Evolutionary conservation across 768 basidiomycete species (phyloP), one percentile per base, ranked within the genome.

Genomic region (Lactifluus echinatus): DNA sequence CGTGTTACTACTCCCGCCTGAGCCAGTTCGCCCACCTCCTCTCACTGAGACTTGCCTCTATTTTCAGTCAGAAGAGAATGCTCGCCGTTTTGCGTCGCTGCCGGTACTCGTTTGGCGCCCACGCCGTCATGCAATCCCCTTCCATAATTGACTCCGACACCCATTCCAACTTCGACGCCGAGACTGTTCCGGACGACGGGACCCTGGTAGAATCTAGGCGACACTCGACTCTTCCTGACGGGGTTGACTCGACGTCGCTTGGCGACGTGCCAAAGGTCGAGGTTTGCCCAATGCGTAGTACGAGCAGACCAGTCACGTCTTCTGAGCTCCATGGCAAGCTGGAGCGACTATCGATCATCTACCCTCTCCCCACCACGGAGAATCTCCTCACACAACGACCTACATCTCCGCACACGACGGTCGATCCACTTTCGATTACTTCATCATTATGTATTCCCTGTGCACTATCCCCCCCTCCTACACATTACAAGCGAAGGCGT

Each of bases 401-500:
- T 14, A 39, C 29, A 1, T 14, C 23, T 24, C n/a, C 42, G 6
- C 2, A 48, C n/a, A 17, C 53, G 7, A 14, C 21, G 8, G 34
- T 21, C 36, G 57, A 58, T n/a, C 6, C 39, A 28, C 26, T 4
- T 1, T 47, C 45, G 14, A 8, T 37, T 8, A n/a, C 26, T 17
- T 26, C 53, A 23, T 26, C 53, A 44, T 29, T 28, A 24, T 44
- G 28, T 17, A 36, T 34, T 44, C 23, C 57, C 24, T 29, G 52
- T 11, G 12, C 42, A 11, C 33, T 59, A 24, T 45, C 48, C 23
- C 57, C 57, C 7, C 57, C 57, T 29, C 57, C 57, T 2, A 28
- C 57, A 3, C 57, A 59, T 34, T 59, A 54, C 28, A 59, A 59
- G 42, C 53, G 57, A 40, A 55, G 51, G 42, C 57, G 57, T 19